These are phyloP conservation scores for Calonectria naviculata DNA, from an alignment of 2,329 filamentous ascomycete species.

Conservation along the genomic window DNA sequence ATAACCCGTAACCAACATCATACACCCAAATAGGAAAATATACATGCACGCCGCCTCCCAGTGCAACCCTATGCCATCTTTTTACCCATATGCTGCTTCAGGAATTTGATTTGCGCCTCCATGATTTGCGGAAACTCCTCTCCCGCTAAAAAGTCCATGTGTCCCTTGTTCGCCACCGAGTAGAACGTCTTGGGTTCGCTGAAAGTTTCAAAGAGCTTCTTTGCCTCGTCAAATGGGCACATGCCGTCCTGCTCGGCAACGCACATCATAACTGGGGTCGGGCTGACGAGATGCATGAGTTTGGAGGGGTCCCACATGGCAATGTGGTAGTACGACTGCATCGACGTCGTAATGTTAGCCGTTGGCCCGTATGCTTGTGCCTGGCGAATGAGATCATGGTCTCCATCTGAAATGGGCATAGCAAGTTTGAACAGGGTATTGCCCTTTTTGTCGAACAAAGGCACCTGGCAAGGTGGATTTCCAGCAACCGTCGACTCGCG, in stretches of 20 bases:
- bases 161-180: constrained; percentile 16
- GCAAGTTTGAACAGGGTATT: constrained; percentile 12
- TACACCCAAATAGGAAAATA: background rate
- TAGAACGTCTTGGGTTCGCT: constrained; percentile 10
- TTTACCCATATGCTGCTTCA: background rate
- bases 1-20: background rate
- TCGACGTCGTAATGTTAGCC: constrained; percentile 13
- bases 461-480: constrained; percentile 12
- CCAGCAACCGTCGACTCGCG: constrained; percentile 9
- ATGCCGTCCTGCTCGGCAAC: constrained; percentile 12
- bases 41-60: background rate
- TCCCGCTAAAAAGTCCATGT: constrained; percentile 15
- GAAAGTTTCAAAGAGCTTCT: constrained; percentile 14
- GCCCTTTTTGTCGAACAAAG: constrained; percentile 15
- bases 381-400: constrained; percentile 17
- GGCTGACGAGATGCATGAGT: constrained; percentile 10
- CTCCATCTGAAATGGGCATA: constrained; percentile 4
- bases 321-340: constrained; percentile 20
- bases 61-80: background rate
- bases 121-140: background rate
- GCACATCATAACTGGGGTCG: constrained; percentile 13
- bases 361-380: constrained; percentile 12
- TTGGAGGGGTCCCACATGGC: constrained; percentile 14
- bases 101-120: background rate
- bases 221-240: constrained; percentile 7